phyloP scores from a whole-genome alignment of 2,329 filamentous ascomycete genomes.

The Pestalotiopsis sp. region DNA sequence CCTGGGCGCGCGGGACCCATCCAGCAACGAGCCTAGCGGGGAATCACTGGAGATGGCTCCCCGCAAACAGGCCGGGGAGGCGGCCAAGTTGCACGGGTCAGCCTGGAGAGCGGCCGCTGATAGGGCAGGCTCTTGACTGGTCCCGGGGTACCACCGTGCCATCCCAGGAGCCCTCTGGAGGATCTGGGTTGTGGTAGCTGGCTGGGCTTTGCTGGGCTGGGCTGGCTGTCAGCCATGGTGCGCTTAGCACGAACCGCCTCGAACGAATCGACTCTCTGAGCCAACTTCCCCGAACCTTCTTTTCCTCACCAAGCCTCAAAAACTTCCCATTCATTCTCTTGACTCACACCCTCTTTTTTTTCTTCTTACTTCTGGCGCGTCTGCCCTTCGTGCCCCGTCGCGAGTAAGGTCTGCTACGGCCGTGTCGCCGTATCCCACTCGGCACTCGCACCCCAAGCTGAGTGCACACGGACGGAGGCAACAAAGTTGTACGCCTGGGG shows the following conservation, averaged over 20 bases:
- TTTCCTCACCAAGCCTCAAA: neutral
- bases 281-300: neutral
- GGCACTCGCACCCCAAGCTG: neutral
- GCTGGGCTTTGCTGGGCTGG: neutral
- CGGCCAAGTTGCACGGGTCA: neutral
- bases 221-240: neutral
- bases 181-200: slow-evolving; percentile 2
- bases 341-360: neutral
- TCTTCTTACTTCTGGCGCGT: neutral
- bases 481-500: neutral
- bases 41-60: neutral
- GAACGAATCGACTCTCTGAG: neutral
- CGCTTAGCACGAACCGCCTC: neutral
- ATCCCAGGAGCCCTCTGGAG: neutral
- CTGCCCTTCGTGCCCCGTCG: neutral
- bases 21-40: neutral
- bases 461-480: neutral
- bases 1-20: neutral
- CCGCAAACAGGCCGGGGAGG: neutral
- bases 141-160: neutral
- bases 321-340: neutral
- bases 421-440: neutral
- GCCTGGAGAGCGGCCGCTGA: neutral
- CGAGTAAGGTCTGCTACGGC: neutral
- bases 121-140: neutral